Conservation (phyloP, 2,329 filamentous ascomycete genomes). For the Ploettnerulaceae sp. region DNA sequence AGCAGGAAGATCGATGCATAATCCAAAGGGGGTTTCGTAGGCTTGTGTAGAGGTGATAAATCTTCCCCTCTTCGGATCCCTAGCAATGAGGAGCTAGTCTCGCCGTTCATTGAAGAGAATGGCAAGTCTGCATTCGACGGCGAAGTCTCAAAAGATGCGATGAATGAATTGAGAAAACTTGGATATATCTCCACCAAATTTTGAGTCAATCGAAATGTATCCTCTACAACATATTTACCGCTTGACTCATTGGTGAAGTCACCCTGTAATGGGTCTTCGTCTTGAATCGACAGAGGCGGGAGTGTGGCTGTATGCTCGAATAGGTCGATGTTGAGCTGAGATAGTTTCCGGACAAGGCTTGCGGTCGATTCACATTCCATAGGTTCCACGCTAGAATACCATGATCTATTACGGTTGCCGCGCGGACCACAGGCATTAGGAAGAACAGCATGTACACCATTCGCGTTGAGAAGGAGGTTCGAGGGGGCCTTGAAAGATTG, state of each 20-base stretch:
- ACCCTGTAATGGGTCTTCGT: background rate
- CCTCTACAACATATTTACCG: constrained; percentile 15
- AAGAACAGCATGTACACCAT: background rate
- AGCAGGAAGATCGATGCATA: constrained; percentile 23
- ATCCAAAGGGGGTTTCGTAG: constrained; percentile 15
- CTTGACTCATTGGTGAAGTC: background rate
- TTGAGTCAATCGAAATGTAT: constrained; percentile 23
- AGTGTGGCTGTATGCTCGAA: constrained; percentile 20
- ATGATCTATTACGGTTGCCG: background rate
- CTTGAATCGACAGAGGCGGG: constrained; percentile 24
- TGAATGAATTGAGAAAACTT: constrained; percentile 16
- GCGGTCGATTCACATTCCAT: background rate
- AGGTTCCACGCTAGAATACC: background rate
- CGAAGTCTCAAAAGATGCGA: constrained; percentile 1
- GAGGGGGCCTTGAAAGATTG: background rate
- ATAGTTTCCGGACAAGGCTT: constrained; percentile 21
- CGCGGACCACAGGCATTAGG: background rate
- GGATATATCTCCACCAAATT: constrained; percentile 25
- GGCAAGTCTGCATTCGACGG: constrained; percentile 1
- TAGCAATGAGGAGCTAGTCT: no score
- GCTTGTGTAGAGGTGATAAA: background rate
- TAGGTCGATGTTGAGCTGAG: constrained; percentile 22
- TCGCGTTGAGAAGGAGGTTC: background rate
- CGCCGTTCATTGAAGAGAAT: no score
- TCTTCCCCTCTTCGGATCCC: no score